Evolutionary conservation across 441 rosid species (phyloP).

Genomic region (Bruguiera hainesii): DNA sequence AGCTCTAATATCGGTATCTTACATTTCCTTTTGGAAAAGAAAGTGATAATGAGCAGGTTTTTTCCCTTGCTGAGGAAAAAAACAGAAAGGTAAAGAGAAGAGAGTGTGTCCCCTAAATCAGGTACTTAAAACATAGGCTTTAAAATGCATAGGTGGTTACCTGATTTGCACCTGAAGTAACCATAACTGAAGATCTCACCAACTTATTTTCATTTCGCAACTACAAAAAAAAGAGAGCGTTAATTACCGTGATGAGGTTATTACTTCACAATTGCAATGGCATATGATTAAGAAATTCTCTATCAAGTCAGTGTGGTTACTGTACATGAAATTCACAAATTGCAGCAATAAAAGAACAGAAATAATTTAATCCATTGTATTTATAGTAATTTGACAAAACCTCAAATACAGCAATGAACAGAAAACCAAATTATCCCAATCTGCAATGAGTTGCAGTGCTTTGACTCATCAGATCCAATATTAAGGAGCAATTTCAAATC

Average conservation of each 20-base stretch:
- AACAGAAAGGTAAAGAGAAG: too few species aligned
- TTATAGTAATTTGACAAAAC: not conserved
- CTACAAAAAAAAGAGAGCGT: constrained; percentile 32
- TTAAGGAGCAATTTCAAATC: constrained; percentile 14
- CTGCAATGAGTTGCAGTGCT: constrained; percentile 2
- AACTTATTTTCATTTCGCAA: constrained; percentile 70
- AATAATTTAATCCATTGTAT: not conserved
- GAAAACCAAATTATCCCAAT: constrained; percentile 13
- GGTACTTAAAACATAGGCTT: not conserved
- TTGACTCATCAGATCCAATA: not conserved
- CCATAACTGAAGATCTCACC: constrained; percentile 81
- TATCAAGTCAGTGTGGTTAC: not conserved
- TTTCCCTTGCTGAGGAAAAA: too few species aligned
- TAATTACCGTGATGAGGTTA: too few species aligned
- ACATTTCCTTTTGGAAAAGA: too few species aligned
- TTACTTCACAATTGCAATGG: too few species aligned
- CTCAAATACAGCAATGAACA: constrained; percentile 4
- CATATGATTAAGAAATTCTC: not conserved
- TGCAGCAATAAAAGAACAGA: not conserved
- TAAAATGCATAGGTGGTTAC: constrained; percentile 28
- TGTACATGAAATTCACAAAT: not conserved
- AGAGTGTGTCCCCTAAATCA: too few species aligned
- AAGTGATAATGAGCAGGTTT: too few species aligned
- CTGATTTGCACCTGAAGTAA: constrained; percentile 99
- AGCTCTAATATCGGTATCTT: not conserved